Evolutionary conservation across 2,329 filamentous ascomycete genomes (phyloP).

Genomic region (Lasiodiplodia sp.): DNA sequence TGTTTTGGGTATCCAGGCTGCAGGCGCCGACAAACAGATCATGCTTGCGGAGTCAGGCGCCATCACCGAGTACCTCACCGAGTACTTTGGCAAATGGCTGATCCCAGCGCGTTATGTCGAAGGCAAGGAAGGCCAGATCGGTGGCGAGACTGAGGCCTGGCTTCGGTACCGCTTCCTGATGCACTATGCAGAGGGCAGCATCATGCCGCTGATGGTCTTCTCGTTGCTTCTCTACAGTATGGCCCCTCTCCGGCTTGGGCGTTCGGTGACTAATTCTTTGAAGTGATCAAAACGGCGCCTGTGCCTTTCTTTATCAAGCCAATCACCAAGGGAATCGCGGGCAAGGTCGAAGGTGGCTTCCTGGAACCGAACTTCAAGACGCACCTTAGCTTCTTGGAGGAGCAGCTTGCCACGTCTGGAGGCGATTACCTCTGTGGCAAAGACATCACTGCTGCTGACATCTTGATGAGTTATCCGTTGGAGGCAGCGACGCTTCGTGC

Average conservation of each 20-base stretch:
- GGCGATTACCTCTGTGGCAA: constrained; percentile 60
- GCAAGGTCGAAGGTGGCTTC: constrained; percentile 54
- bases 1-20: constrained; percentile 69
- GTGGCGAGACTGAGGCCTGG: constrained; percentile 67
- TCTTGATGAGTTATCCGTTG: constrained; percentile 60
- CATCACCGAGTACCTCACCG: constrained; percentile 82
- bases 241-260: constrained; percentile 35
- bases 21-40: constrained; percentile 55
- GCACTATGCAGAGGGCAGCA: constrained; percentile 84
- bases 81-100: constrained; percentile 65
- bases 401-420: constrained; percentile 55
- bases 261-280: neutral
- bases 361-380: constrained; percentile 56
- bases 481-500: constrained; percentile 50
- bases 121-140: constrained; percentile 62
- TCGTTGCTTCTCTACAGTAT: constrained; percentile 66
- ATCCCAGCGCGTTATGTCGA: constrained; percentile 60
- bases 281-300: constrained; percentile 57
- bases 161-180: constrained; percentile 72
- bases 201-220: constrained; percentile 76
- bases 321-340: constrained; percentile 63
- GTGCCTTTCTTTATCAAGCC: constrained; percentile 75
- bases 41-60: constrained; percentile 82
- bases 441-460: constrained; percentile 59
- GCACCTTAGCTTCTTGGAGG: constrained; percentile 60